Conservation (phyloP, 2,329 filamentous ascomycete genomes). For the Paraconiothyrium sp. region DNA sequence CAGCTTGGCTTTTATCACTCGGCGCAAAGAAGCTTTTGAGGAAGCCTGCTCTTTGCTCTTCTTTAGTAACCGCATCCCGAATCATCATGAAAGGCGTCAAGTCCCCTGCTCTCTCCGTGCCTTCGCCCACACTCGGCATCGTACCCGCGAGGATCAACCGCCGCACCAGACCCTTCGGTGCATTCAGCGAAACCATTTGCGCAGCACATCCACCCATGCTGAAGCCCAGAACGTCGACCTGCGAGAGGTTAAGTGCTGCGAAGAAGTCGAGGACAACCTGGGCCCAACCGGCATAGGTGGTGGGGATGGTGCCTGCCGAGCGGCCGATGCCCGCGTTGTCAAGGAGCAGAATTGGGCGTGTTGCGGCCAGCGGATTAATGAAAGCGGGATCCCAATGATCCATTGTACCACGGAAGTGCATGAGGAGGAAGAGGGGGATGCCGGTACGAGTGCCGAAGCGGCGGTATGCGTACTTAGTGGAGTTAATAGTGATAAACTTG, state of each 20-base stretch:
- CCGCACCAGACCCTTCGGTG: constrained; percentile 44
- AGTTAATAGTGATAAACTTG: constrained; percentile 21
- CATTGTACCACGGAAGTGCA: constrained; percentile 37
- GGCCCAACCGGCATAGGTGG: constrained; percentile 52
- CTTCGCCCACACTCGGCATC: constrained; percentile 51
- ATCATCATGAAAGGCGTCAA: not conserved
- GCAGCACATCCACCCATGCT: constrained; percentile 61
- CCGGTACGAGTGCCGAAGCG: constrained; percentile 22
- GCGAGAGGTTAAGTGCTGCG: constrained; percentile 39
- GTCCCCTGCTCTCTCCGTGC: constrained; percentile 26
- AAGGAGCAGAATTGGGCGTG: constrained; percentile 57
- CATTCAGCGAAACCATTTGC: constrained; percentile 56
- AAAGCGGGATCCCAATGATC: constrained; percentile 42
- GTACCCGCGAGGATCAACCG: constrained; percentile 58
- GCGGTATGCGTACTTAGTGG: constrained; percentile 30
- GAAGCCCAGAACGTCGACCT: constrained; percentile 60
- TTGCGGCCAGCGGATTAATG: constrained; percentile 55
- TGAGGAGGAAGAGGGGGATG: constrained; percentile 31
- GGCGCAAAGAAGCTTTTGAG: constrained; percentile 22
- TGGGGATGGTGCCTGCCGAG: constrained; percentile 55
- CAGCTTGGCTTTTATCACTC: constrained; percentile 19
- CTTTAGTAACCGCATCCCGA: constrained; percentile 6
- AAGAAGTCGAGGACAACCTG: constrained; percentile 35
- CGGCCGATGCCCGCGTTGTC: constrained; percentile 62
- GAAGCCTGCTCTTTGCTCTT: constrained; percentile 12